Conservation (phyloP, 371 early-diverging fungal genomes). For the Mucor irregularis region DNA sequence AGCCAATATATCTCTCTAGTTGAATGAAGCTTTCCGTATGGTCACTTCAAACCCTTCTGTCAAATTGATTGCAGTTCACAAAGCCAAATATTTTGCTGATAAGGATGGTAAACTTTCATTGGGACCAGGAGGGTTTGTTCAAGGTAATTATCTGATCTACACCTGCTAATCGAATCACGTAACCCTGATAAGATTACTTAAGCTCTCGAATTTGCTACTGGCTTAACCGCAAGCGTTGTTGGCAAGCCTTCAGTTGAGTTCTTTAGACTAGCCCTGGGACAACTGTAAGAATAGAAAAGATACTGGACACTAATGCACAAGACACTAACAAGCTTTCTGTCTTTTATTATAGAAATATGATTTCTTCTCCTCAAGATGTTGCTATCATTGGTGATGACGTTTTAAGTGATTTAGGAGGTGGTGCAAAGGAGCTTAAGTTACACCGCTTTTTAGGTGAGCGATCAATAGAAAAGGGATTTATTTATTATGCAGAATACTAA, state of each 20-base stretch:
- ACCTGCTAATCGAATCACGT: no score
- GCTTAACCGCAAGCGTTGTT: conserved; percentile 65
- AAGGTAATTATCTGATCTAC: no score
- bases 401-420: conserved; percentile 75
- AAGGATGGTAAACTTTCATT: conserved; percentile 64
- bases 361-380: conserved; percentile 47
- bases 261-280: conserved; percentile 72
- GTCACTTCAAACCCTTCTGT: conserved; percentile 34
- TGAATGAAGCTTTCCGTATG: conserved; percentile 72
- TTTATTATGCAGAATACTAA: not conserved
- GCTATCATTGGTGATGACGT: conserved; percentile 90
- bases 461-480: not conserved
- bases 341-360: conserved; percentile 14
- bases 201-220: conserved; percentile 79
- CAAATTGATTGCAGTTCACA: conserved; percentile 77
- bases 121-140: conserved; percentile 88
- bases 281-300: conserved; percentile 53
- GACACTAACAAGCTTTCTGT: not conserved
- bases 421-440: conserved; percentile 71
- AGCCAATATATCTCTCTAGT: no score
- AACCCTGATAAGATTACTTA: no score
- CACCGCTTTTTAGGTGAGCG: conserved; percentile 66
- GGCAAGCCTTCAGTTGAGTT: conserved; percentile 82
- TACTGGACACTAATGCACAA: not conserved
- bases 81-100: conserved; percentile 74